These are phyloP conservation scores for Petunia hybrid DNA, from an alignment of 305 asterid genomes.

Conservation along the genomic window DNA sequence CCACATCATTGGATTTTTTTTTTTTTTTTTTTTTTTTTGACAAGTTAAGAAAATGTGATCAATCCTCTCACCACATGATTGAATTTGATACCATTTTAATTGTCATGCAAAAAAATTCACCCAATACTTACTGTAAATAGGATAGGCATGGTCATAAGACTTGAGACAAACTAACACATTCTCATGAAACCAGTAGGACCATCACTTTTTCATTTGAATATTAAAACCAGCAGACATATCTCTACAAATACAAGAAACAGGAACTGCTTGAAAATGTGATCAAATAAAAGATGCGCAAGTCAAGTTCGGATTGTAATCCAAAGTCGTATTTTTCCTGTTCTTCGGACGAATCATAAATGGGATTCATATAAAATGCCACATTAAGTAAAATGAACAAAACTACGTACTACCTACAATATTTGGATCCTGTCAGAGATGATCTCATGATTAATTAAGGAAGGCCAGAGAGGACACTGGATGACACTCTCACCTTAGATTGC, in stretches of 20 bases:
- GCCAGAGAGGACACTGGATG: background rate
- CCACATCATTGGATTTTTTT: too few relatives aligned
- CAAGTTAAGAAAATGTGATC: too few relatives aligned
- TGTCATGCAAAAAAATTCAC: background rate
- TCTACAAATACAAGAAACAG: background rate
- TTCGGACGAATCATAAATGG: slow-evolving; percentile 17
- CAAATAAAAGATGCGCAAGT: slow-evolving; percentile 16
- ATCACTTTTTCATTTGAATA: background rate
- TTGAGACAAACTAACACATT: background rate
- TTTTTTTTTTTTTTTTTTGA: too few relatives aligned
- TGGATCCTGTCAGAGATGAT: background rate
- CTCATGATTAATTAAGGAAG: slow-evolving; percentile 13
- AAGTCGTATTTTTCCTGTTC: background rate
- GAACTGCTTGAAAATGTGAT: slow-evolving; percentile 7
- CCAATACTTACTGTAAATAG: background rate
- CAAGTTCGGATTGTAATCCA: slow-evolving; percentile 7
- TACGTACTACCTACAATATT: slow-evolving; percentile 10
- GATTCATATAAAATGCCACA: background rate
- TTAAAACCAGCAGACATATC: background rate
- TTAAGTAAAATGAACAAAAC: slow-evolving; percentile 13
- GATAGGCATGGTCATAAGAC: slow-evolving; percentile 5
- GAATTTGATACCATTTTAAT: slow-evolving; percentile 20
- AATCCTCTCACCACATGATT: background rate
- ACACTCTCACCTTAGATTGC: background rate
- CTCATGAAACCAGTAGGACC: background rate